These are phyloP conservation scores for Penicillium oxalicum DNA, from an alignment of 2,329 filamentous ascomycete genomes.

Conservation along the genomic window DNA sequence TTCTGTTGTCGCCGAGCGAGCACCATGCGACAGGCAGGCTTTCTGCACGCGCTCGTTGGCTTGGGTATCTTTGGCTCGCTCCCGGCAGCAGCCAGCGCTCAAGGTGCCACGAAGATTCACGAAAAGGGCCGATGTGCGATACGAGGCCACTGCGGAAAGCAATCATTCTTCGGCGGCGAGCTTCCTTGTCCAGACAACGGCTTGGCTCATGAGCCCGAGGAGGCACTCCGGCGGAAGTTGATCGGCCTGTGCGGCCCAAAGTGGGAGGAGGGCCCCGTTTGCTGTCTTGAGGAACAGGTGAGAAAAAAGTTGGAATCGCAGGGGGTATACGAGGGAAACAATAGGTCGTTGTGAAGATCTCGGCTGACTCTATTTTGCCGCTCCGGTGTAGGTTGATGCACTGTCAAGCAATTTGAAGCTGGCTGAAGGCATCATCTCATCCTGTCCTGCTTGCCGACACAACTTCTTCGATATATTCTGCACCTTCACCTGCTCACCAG, in stretches of 20 bases:
- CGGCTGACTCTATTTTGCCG: background rate
- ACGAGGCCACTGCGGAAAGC: slow-evolving; percentile 83
- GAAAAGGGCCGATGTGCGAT: slow-evolving; percentile 86
- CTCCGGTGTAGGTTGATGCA: slow-evolving; percentile 57
- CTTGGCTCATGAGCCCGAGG: slow-evolving; percentile 66
- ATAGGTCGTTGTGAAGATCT: too few relatives aligned
- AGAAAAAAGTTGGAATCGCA: slow-evolving; percentile 2
- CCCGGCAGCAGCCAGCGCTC: slow-evolving; percentile 21
- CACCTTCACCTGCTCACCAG: slow-evolving; percentile 94
- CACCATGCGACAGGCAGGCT: slow-evolving; percentile 29
- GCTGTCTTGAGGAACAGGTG: slow-evolving; percentile 74
- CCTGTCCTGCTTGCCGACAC: slow-evolving; percentile 92
- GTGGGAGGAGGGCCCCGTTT: slow-evolving; percentile 79
- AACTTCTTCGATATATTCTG: slow-evolving; percentile 99
- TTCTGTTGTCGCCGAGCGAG: background rate
- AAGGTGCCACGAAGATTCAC: slow-evolving; percentile 53
- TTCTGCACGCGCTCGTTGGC: slow-evolving; percentile 21
- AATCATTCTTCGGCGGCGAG: slow-evolving; percentile 81
- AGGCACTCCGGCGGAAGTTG: slow-evolving; percentile 66
- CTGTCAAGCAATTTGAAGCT: slow-evolving; percentile 80
- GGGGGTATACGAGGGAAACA: too few relatives aligned
- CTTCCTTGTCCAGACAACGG: slow-evolving; percentile 91
- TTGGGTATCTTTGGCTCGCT: slow-evolving; percentile 25
- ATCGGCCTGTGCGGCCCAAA: slow-evolving; percentile 79
- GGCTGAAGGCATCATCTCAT: slow-evolving; percentile 81